phyloP scores from a whole-genome alignment of 352 stramenopile species.

The Phytophthora litchii region DNA sequence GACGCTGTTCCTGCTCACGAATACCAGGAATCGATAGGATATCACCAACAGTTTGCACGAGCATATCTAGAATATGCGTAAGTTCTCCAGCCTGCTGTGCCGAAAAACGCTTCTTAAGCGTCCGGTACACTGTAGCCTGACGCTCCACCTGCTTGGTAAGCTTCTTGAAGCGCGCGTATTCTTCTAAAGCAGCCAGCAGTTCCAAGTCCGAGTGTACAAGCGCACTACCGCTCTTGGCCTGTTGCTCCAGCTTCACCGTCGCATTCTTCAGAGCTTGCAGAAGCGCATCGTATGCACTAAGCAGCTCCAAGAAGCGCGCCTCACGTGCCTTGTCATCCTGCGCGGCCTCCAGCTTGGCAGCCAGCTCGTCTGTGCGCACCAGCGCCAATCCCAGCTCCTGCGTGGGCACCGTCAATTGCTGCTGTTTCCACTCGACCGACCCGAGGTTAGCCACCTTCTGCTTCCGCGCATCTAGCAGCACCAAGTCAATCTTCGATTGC shows the following conservation, averaged over 20 bases:
- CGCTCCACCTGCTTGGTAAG: slow-evolving; percentile 76
- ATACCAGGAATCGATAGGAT: slow-evolving; percentile 74
- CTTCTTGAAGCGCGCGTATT: slow-evolving; percentile 80
- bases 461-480: slow-evolving; percentile 84
- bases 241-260: slow-evolving; percentile 68
- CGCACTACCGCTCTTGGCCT: slow-evolving; percentile 76
- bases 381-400: slow-evolving; percentile 75
- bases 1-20: slow-evolving; percentile 53
- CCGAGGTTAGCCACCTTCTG: slow-evolving; percentile 85
- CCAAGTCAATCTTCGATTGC: slow-evolving; percentile 86
- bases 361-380: slow-evolving; percentile 77
- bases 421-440: slow-evolving; percentile 83
- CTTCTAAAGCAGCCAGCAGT: slow-evolving; percentile 63
- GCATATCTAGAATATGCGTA: slow-evolving; percentile 83
- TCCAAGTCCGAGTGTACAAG: slow-evolving; percentile 81
- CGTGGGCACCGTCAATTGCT: slow-evolving; percentile 70
- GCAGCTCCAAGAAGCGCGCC: slow-evolving; percentile 65
- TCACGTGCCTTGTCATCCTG: slow-evolving; percentile 75
- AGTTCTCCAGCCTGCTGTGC: slow-evolving; percentile 62
- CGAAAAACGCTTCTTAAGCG: slow-evolving; percentile 60
- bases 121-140: slow-evolving; percentile 63
- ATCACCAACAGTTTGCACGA: slow-evolving; percentile 81
- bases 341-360: slow-evolving; percentile 60
- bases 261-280: slow-evolving; percentile 73
- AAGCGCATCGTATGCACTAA: slow-evolving; percentile 76